Base-by-base conservation (phyloP, 768 basidiomycete genomes). In the Tylopilus balloui region DNA sequence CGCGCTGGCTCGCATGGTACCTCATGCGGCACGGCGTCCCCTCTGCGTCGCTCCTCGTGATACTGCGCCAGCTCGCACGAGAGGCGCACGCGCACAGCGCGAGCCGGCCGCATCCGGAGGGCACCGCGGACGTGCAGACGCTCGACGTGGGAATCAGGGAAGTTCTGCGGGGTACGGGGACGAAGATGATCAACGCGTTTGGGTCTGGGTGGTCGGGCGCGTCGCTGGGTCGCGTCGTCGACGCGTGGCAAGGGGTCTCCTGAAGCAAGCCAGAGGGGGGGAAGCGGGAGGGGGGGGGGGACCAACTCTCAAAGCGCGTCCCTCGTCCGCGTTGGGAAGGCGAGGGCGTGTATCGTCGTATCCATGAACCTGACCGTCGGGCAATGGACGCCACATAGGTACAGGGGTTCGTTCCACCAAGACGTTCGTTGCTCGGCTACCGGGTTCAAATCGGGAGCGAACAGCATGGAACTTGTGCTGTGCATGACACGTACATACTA, bases 111-210 rank as follows among this genome's bases (percentile, higher is more conserved):
- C 70, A 73, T 1, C 81, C 84, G 0, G 76, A 76, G 7, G 84
- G 83, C 0, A 80, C 77, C 0, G 45, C 49, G 13, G 66, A 75
- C 40, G 43, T 65, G 25, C 51, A 44, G 10, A 53, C 55, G n/a
- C 63, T 77, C 23, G 75, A 77, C 29, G 63, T 63, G 17, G 86
- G 84, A 0, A 92, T 98, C 53, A 84, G 81, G 57, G 88, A 94
- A 61, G 91, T 96, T 9, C 63, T 96, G 52, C 87, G 92, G 60
- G 80, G 83, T 0, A 88, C 93, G 0, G 94, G 94, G 2, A 80
- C 81, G 0, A 92, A 89, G 60, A 78, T 88, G 77, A 81, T 80
- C 19, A 81, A 82, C 6, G 74, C 78, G 11, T 65, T 86, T 21
- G 86, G 83, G 4, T 78, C 81, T 0, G 87, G 85, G 8, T 90